A percentile compares a stretch with the other conserved stretches of the same genome.
phyloP scores from a whole-genome alignment of 257 asterid species.

The Solanum tarijense region DNA sequence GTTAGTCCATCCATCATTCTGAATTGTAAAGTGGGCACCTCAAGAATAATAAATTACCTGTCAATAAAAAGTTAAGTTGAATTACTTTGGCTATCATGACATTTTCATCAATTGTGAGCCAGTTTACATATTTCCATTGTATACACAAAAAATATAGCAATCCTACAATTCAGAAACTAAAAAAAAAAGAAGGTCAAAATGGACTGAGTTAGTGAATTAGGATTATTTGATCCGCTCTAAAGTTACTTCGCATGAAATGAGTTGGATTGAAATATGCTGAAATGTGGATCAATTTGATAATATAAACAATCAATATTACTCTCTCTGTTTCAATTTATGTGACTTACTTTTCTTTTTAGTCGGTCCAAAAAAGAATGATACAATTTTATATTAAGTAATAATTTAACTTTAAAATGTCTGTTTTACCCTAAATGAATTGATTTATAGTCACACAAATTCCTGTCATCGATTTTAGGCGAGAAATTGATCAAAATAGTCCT shows the following conservation, averaged over 20 bases:
- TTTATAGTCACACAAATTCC: no score
- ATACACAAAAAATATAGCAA: neutral
- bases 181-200: neutral
- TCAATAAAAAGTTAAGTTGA: neutral
- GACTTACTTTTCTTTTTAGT: no score
- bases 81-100: neutral
- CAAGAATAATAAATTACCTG: neutral
- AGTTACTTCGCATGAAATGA: neutral
- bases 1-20: neutral
- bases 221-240: neutral
- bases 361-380: no score
- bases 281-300: neutral
- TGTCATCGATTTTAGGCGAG: no score
- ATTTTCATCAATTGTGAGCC: neutral
- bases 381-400: no score
- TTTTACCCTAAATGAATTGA: no score
- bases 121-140: neutral
- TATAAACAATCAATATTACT: no score
- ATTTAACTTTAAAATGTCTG: no score
- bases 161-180: neutral
- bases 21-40: neutral
- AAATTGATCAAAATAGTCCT: no score
- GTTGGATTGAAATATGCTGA: no score
- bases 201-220: neutral
- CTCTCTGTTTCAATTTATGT: accelerated